Percentiles rank a stretch among this genome's conserved stretches.
Evolutionary conservation across 2,329 filamentous ascomycete species (phyloP).

Genomic region (Pyrenophora graminea): DNA sequence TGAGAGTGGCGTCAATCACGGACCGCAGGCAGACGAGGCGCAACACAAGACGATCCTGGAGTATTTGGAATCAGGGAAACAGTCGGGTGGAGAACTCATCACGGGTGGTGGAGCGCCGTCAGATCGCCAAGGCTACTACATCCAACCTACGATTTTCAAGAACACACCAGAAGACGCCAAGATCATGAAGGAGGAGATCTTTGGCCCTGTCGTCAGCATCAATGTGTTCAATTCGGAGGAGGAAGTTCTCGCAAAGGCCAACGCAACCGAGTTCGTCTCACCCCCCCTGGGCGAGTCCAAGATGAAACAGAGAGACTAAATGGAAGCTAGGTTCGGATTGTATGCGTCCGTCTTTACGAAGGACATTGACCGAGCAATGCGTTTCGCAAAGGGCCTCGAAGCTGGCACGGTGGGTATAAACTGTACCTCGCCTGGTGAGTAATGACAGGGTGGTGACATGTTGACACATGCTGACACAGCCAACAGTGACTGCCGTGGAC

Average conservation of each 20-base stretch:
- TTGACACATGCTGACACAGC: not conserved
- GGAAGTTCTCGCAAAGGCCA: conserved; percentile 78
- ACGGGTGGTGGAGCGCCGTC: conserved; percentile 37
- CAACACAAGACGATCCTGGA: conserved; percentile 55
- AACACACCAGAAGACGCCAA: conserved; percentile 77
- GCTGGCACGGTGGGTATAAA: conserved; percentile 49
- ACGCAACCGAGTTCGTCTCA: conserved; percentile 65
- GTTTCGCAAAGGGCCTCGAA: conserved; percentile 49
- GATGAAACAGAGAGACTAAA: conserved; percentile 10
- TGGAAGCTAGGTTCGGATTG: conserved; percentile 67
- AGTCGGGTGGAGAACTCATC: conserved; percentile 53
- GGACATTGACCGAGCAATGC: conserved; percentile 43
- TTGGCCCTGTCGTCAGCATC: conserved; percentile 81
- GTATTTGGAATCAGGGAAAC: conserved; percentile 67
- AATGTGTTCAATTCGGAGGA: conserved; percentile 76
- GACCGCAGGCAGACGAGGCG: conserved; percentile 57
- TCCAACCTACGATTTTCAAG: conserved; percentile 79
- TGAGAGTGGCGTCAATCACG: conserved; percentile 70
- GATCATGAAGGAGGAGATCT: conserved; percentile 84
- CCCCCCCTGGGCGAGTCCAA: not conserved
- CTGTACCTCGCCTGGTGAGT: conserved; percentile 40
- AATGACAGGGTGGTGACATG: not conserved
- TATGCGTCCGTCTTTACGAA: conserved; percentile 80
- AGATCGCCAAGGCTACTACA: conserved; percentile 41
- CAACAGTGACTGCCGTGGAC: conserved; percentile 25